Conservation (phyloP, 1,284 basidiomycete species). For the Trametes polyzona region DNA sequence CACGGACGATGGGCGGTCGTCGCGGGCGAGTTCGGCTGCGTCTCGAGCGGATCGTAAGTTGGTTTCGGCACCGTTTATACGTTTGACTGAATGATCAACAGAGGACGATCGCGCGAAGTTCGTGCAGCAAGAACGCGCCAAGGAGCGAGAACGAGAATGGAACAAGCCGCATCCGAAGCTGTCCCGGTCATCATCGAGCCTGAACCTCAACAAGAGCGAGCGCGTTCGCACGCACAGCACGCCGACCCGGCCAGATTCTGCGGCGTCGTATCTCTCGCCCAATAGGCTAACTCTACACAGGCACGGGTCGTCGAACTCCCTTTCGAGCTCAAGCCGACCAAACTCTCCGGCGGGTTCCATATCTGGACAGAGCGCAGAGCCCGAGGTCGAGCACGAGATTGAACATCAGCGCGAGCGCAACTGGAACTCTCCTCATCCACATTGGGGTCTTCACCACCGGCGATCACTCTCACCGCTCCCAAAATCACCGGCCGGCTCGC, state of each 20-base stretch:
- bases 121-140: conserved; percentile 44
- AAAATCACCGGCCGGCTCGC: conserved; percentile 23
- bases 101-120: conserved; percentile 50
- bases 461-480: conserved; percentile 23
- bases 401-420: conserved; percentile 53
- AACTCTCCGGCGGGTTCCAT: conserved; percentile 29
- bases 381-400: conserved; percentile 40
- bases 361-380: conserved; percentile 22
- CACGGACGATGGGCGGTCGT: conserved; percentile 43
- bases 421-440: conserved; percentile 62
- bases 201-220: conserved; percentile 29
- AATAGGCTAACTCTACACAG: conserved; percentile 21
- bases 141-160: conserved; percentile 58
- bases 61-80: not conserved
- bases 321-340: conserved; percentile 25
- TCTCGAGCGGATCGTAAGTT: conserved; percentile 53
- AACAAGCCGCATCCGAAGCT: conserved; percentile 48
- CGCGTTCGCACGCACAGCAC: conserved; percentile 32
- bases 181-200: conserved; percentile 34
- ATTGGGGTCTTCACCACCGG: conserved; percentile 38
- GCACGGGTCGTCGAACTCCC: conserved; percentile 26
- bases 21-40: conserved; percentile 46
- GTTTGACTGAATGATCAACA: conserved; percentile 26
- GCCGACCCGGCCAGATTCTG: conserved; percentile 33
- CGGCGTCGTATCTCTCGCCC: conserved; percentile 28